These are phyloP conservation scores for Cymodocea nodosa DNA, from an alignment of 116 monocot genomes.

Conservation along the genomic window DNA sequence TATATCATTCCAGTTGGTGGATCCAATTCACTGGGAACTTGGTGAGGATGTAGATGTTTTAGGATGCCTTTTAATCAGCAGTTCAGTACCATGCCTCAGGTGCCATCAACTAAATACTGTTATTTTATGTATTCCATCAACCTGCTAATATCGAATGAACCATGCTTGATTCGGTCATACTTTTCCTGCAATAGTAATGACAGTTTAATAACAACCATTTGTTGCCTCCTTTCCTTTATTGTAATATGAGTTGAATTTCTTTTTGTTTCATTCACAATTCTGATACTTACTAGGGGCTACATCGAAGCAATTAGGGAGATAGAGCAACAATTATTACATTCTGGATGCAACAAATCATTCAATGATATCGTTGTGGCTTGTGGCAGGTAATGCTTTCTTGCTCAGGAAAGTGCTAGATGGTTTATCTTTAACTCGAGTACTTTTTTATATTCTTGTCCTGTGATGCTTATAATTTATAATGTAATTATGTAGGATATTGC, in stretches of 20 bases:
- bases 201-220: background rate
- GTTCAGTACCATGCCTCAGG: background rate
- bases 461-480: too few species aligned
- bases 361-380: conserved; percentile 96
- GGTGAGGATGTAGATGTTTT: conserved; percentile 40
- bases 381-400: conserved; percentile 58
- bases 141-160: too few species aligned
- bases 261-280: background rate
- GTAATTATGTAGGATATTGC: too few species aligned
- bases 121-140: too few species aligned
- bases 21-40: conserved; percentile 95
- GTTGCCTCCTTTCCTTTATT: background rate
- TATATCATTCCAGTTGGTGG: conserved; percentile 98
- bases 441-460: too few species aligned
- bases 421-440: too few species aligned
- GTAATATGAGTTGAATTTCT: background rate
- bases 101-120: background rate
- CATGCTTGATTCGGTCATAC: too few species aligned
- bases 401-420: too few species aligned
- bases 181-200: too few species aligned
- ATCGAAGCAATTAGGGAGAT: conserved; percentile 95
- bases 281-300: conserved; percentile 65
- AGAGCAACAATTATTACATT: conserved; percentile 57
- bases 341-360: conserved; percentile 25
- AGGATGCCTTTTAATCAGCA: background rate